Base-by-base conservation (phyloP, 2,329 filamentous ascomycete genomes). In the Aplosporella prunicola region DNA sequence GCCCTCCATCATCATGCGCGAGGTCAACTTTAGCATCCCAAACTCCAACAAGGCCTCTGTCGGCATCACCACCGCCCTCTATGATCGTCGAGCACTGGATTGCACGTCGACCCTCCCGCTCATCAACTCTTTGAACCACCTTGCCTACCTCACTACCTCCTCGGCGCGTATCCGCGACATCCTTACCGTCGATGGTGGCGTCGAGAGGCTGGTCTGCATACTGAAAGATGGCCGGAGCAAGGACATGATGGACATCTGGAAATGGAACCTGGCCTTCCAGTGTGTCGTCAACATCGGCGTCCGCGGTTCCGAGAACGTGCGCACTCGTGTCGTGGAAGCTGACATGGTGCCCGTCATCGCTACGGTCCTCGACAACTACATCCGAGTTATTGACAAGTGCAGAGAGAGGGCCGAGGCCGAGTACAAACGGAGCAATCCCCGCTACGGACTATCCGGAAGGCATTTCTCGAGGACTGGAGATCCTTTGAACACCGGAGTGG, bases 171-270 rank as follows among this genome's bases (percentile, higher is more conserved):
- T 98, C 61, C 79, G 91, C 52, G 91, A 98, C 59, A 98, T 98
- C 46, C 75, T 98, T 47, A 96, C 89, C 40, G 86, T 98, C 66
- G 91, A 98, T 82, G 91, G 91, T 63, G 91, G 91, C 45, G 91
- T 98, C 61, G 91, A 98, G 68, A 72, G 89, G 47, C 70, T 98
- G 50, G 85, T 98, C 58, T 95, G 87, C 73, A 95, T 98, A 56
- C 76, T 98, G 61, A 98, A 98, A 64, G 86, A 94, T 63, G 91
- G 91, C 45, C 76, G 91, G 57, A 95, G 85, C 66, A 93, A 88
- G 63, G 89, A 98, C 60, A 82, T 95, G 79, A 95, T 96, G 89
- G 89, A 95, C 61, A 94, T 94, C 84, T 98, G 91, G 91, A 96
- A 96, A 65, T 98, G 91, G 91, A 98, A 95, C 56, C 73, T 98